Conservation (phyloP, 768 basidiomycete species). For the Lactarius trivialis region DNA sequence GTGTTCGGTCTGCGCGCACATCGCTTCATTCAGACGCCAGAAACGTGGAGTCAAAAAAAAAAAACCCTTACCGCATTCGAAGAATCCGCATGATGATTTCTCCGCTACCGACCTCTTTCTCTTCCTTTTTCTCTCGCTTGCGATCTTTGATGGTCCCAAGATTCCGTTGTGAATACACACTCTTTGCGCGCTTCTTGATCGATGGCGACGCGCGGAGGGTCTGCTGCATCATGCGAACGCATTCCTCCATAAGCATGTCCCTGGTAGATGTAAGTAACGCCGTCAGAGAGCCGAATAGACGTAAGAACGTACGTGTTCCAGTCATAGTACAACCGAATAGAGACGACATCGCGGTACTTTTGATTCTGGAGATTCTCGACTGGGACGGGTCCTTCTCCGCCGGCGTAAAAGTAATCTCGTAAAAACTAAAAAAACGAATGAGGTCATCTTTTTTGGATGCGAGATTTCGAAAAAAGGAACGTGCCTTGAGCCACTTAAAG, state of each 20-base stretch:
- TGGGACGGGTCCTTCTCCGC: conserved; percentile 86
- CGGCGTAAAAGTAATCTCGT: conserved; percentile 90
- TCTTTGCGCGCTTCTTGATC: conserved; percentile 86
- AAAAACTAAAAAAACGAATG: conserved; percentile 61
- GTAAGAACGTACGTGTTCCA: conserved; percentile 70
- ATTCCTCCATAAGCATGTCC: conserved; percentile 87
- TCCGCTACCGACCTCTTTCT: conserved; percentile 64
- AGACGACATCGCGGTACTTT: conserved; percentile 88
- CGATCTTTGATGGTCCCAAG: conserved; percentile 93
- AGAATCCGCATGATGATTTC: conserved; percentile 94
- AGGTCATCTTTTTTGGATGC: conserved; percentile 9
- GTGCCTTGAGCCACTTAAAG: conserved; percentile 96
- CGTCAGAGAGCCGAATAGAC: background rate
- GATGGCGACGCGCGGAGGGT: conserved; percentile 66
- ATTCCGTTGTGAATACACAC: conserved; percentile 87
- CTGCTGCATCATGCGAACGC: conserved; percentile 91
- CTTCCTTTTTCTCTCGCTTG: conserved; percentile 85
- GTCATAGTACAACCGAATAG: conserved; percentile 92
- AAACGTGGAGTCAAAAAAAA: background rate
- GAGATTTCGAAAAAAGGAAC: conserved; percentile 11
- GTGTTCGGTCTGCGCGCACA: conserved; percentile 54
- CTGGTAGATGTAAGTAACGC: conserved; percentile 33
- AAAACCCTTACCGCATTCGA: conserved; percentile 73
- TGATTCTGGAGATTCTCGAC: conserved; percentile 84
- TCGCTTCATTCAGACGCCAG: background rate